Conservation (phyloP, 495 filamentous ascomycete genomes). For the Oidiodendron maius region DNA sequence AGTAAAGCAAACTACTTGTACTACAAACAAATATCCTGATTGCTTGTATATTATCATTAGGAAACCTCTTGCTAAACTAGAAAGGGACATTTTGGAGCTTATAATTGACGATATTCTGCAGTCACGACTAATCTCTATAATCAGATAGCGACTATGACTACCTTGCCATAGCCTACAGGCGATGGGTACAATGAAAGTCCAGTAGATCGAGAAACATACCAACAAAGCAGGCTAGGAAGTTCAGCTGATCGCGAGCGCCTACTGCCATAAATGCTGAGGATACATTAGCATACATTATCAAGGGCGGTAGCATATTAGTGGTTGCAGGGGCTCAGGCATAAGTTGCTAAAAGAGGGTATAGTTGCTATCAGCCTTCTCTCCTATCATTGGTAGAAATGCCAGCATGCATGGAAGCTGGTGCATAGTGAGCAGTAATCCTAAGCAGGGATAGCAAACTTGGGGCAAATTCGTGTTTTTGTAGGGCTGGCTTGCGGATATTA, state of each 20-base stretch:
- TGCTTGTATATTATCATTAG: background rate
- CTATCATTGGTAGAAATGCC: constrained; percentile 1
- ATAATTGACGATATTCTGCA: constrained; percentile 1
- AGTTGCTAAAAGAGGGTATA: no score
- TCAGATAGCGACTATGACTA: background rate
- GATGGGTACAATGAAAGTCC: constrained; percentile 3
- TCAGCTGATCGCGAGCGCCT: constrained; percentile 2
- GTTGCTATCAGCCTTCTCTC: constrained; percentile 5
- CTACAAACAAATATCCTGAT: no score
- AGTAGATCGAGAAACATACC: constrained; percentile 1
- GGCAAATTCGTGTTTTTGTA: background rate
- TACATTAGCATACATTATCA: background rate
- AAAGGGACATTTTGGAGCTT: constrained; percentile 2
- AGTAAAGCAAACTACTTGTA: no score
- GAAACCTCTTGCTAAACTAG: constrained; percentile 1
- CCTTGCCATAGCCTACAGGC: background rate
- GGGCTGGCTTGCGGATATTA: background rate
- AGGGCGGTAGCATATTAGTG: background rate
- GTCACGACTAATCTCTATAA: constrained; percentile 4
- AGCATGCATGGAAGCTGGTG: background rate
- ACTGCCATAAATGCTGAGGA: background rate
- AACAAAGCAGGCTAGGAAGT: background rate
- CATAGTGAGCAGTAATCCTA: background rate
- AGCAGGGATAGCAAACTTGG: background rate
- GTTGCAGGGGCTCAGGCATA: background rate